A percentile compares a stretch with the other conserved stretches of the same genome.
Conservation (phyloP, 2,329 filamentous ascomycete species). For the Monascus ruber region DNA sequence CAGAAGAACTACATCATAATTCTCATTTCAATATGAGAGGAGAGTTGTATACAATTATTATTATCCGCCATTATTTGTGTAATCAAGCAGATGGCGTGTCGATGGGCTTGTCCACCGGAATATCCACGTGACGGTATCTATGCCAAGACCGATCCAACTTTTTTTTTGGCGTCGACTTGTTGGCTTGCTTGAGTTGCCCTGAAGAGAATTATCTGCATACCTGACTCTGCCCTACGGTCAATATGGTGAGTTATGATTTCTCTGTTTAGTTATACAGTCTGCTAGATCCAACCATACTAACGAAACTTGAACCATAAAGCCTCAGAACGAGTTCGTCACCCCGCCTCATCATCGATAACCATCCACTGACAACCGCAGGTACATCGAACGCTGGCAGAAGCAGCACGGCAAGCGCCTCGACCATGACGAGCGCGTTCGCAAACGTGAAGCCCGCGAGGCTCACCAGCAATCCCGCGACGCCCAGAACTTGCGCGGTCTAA, state of each 20-base stretch:
- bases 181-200: constrained; percentile 6
- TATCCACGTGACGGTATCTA: constrained; percentile 9
- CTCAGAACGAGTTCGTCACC: constrained; percentile 34
- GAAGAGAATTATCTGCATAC: constrained; percentile 12
- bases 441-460: constrained; percentile 74
- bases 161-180: constrained; percentile 2
- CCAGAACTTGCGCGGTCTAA: constrained; percentile 81
- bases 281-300: not conserved
- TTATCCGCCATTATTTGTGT: not conserved
- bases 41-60: not conserved
- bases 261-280: too few relatives aligned
- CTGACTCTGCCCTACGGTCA: constrained; percentile 3
- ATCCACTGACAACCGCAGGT: constrained; percentile 16
- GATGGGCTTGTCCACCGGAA: not conserved
- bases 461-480: constrained; percentile 83
- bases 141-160: constrained; percentile 7
- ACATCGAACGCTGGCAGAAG: constrained; percentile 69
- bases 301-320: constrained; percentile 7
- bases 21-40: not conserved
- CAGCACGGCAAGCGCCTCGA: constrained; percentile 54
- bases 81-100: not conserved
- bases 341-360: constrained; percentile 3
- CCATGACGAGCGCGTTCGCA: constrained; percentile 79
- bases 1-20: not conserved
- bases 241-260: constrained; percentile 17